Evolutionary conservation across 2,329 filamentous ascomycete genomes (phyloP).

Genomic region (Exophiala xenobiotica): DNA sequence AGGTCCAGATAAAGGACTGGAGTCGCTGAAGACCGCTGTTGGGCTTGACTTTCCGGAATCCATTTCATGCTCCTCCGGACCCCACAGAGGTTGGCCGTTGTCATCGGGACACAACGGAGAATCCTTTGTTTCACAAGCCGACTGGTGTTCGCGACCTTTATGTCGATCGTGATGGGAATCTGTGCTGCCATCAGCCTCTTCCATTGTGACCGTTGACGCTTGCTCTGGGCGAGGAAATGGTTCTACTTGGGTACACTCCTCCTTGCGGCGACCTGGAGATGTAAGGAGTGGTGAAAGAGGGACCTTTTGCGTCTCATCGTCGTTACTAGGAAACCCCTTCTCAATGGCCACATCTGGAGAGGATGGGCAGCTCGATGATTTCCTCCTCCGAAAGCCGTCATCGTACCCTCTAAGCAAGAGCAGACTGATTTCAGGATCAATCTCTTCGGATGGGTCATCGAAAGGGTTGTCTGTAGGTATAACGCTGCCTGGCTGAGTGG

Average conservation of each 20-base stretch:
- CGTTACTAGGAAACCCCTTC: too few relatives aligned
- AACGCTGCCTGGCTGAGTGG: not conserved
- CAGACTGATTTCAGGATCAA: not conserved
- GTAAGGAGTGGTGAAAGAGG: too few relatives aligned
- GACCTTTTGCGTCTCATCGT: too few relatives aligned
- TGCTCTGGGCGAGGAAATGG: too few relatives aligned
- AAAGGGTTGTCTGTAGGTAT: constrained; percentile 15
- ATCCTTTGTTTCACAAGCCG: too few relatives aligned
- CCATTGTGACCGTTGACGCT: too few relatives aligned
- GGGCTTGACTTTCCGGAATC: not conserved
- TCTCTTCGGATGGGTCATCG: constrained; percentile 5
- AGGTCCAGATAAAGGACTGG: not conserved
- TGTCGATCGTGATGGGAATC: too few relatives aligned
- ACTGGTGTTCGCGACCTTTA: too few relatives aligned
- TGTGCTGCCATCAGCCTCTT: too few relatives aligned
- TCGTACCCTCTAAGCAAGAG: constrained; percentile 12
- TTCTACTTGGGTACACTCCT: too few relatives aligned
- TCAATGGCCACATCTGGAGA: constrained; percentile 5
- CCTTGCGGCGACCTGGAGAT: too few relatives aligned
- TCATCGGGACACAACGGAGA: too few relatives aligned
- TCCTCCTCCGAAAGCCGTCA: constrained; percentile 5
- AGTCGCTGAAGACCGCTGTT: not conserved
- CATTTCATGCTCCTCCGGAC: not conserved
- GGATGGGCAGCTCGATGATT: not conserved
- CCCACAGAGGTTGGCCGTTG: not conserved